Percentiles rank a stretch among this genome's conserved stretches.
Conservation (phyloP, 2,329 filamentous ascomycete species). For the Colletotrichum sojae region DNA sequence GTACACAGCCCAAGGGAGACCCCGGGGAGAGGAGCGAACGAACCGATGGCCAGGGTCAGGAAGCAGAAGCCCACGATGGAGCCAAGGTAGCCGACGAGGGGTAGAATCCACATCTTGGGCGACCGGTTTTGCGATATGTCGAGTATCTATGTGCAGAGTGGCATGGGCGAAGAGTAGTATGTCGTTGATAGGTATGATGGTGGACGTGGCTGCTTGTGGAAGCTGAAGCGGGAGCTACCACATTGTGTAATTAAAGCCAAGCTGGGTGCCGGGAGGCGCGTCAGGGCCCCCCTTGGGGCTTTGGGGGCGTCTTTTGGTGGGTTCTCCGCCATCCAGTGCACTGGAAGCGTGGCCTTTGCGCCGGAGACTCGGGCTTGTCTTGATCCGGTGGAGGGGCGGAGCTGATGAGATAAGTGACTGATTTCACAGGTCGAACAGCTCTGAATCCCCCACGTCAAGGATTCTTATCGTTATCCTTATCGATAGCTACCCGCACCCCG, state of each 20-base stretch:
- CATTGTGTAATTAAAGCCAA: constrained; percentile 24
- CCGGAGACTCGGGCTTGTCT: constrained; percentile 21
- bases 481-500: constrained; percentile 35
- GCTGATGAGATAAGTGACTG: background rate
- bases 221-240: background rate
- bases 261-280: constrained; percentile 24
- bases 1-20: constrained; percentile 29
- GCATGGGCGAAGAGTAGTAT: constrained; percentile 10
- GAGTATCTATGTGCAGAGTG: background rate
- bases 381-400: constrained; percentile 15
- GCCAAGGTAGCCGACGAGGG: constrained; percentile 90
- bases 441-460: background rate
- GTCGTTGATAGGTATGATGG: background rate
- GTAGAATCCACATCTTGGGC: constrained; percentile 91
- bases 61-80: constrained; percentile 92
- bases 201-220: background rate
- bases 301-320: constrained; percentile 1
- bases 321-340: constrained; percentile 7
- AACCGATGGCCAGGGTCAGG: constrained; percentile 93
- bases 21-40: constrained; percentile 40
- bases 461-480: constrained; percentile 28
- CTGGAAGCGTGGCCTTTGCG: constrained; percentile 40
- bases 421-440: background rate
- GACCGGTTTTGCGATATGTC: background rate
- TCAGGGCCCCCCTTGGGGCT: constrained; percentile 6